Percentiles rank a stretch among this genome's conserved stretches.
phyloP scores from a whole-genome alignment of 1,284 basidiomycete genomes.

The Trametes sp. region DNA sequence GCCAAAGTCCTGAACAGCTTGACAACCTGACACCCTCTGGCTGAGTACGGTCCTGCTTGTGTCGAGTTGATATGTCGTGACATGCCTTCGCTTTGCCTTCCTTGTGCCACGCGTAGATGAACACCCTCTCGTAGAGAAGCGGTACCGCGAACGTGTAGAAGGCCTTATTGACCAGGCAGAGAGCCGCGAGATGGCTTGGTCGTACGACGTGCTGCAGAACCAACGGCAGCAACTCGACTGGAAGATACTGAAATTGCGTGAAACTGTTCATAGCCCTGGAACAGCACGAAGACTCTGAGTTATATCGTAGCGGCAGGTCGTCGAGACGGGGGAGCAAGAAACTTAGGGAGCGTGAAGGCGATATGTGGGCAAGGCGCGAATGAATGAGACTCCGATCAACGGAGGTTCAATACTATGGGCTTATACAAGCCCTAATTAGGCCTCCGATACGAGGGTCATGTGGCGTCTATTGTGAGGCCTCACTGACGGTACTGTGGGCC shows the following conservation, averaged over 20 bases:
- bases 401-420: too few species aligned
- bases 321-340: too few species aligned
- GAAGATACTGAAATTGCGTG: constrained; percentile 46
- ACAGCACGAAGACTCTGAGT: background rate
- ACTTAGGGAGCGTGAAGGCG: too few species aligned
- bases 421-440: too few species aligned
- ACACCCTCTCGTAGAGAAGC: constrained; percentile 60
- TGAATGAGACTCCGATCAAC: too few species aligned
- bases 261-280: background rate
- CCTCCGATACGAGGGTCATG: background rate
- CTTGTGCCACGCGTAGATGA: constrained; percentile 73
- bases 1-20: constrained; percentile 61
- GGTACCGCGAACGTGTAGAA: constrained; percentile 59
- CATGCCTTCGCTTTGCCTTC: constrained; percentile 67
- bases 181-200: constrained; percentile 56
- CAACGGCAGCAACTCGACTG: constrained; percentile 64
- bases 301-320: too few species aligned
- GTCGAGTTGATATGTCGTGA: constrained; percentile 28
- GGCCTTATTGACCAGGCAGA: constrained; percentile 62
- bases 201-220: constrained; percentile 59
- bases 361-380: too few species aligned
- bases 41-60: background rate
- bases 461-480: background rate
- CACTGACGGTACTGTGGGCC: background rate
- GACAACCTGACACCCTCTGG: constrained; percentile 49